Evolutionary conservation across 208 protist species (phyloP).

Genomic region (Acanthamoeba sp.): DNA sequence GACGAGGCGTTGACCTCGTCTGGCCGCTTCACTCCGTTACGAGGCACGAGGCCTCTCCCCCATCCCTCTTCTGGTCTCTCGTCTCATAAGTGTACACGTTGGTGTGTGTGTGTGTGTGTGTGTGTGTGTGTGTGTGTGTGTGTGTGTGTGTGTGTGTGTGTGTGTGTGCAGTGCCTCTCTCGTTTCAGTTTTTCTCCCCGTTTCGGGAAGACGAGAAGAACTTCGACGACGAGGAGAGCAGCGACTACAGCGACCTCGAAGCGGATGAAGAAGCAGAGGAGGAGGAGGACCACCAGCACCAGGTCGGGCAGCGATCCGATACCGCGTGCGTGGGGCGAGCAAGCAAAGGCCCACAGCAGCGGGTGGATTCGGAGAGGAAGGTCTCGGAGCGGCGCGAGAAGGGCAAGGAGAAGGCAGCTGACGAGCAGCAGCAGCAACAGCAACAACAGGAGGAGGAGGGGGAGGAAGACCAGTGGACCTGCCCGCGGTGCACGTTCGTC

Average conservation of each 20-base stretch:
- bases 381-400: neutral
- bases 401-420: neutral
- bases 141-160: too few species aligned
- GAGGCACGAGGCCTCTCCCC: neutral
- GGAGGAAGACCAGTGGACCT: neutral
- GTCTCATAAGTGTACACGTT: too few species aligned
- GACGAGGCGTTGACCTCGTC: neutral
- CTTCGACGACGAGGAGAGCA: neutral
- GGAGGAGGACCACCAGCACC: neutral
- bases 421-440: neutral
- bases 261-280: neutral
- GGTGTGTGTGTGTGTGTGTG: too few species aligned
- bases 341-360: neutral
- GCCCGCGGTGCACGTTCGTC: constrained; percentile 22
- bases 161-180: neutral
- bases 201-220: neutral
- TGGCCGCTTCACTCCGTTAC: neutral
- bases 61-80: neutral
- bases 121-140: too few species aligned
- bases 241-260: neutral
- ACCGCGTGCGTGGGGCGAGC: too few species aligned
- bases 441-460: neutral
- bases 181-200: neutral
- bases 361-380: neutral
- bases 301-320: too few species aligned